Conservation (phyloP, 192 early-diverging fungal species). For the Backusella australiensis region DNA sequence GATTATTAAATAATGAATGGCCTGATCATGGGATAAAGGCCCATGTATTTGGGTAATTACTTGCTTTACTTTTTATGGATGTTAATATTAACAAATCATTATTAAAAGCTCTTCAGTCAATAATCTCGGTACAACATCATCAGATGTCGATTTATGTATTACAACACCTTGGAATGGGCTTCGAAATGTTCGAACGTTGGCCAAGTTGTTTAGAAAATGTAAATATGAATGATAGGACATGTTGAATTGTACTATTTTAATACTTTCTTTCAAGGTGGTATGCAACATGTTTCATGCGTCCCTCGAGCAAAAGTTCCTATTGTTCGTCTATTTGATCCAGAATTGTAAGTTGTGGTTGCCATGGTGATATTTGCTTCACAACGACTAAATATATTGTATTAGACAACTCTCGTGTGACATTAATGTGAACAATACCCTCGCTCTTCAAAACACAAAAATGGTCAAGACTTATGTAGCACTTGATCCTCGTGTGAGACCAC, state of each 20-base stretch:
- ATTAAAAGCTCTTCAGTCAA: conserved; percentile 77
- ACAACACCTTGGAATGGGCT: conserved; percentile 82
- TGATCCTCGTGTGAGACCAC: conserved; percentile 83
- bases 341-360: conserved; percentile 56
- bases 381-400: conserved; percentile 1
- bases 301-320: conserved; percentile 90
- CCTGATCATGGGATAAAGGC: conserved; percentile 73
- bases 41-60: conserved; percentile 83
- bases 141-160: conserved; percentile 93
- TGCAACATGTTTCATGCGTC: conserved; percentile 77
- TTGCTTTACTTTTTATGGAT: not conserved
- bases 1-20: conserved; percentile 78
- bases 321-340: conserved; percentile 88
- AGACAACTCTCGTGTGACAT: conserved; percentile 84
- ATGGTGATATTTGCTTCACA: not conserved
- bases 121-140: conserved; percentile 76
- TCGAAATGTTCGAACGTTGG: conserved; percentile 72
- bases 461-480: conserved; percentile 87
- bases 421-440: conserved; percentile 92
- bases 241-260: not conserved
- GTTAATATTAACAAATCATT: not conserved
- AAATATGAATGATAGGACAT: conserved; percentile 17
- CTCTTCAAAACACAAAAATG: conserved; percentile 86
- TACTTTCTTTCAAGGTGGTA: conserved; percentile 57
- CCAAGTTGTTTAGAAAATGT: conserved; percentile 70